Evolutionary conservation across 1,284 basidiomycete genomes (phyloP).

Genomic region (Ceratobasidium sp.): DNA sequence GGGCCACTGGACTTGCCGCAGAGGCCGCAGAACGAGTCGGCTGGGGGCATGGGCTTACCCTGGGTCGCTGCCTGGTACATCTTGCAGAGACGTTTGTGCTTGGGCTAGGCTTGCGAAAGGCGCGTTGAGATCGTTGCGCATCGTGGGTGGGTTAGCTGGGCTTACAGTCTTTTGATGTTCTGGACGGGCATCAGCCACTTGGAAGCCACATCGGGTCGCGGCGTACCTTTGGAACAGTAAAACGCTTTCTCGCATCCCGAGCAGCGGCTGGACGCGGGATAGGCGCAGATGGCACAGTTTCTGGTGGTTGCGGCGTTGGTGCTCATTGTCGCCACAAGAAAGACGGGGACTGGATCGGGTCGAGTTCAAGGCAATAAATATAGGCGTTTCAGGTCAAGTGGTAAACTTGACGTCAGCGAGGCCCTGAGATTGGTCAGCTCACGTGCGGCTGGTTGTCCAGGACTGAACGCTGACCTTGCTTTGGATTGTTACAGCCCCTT

Average conservation of each 20-base stretch:
- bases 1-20: neutral
- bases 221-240: constrained; percentile 8
- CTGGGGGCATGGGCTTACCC: neutral
- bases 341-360: neutral
- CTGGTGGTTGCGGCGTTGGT: neutral
- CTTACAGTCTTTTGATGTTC: constrained; percentile 8
- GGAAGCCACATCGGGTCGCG: neutral
- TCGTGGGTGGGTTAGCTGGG: neutral
- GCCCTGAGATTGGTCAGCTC: no score
- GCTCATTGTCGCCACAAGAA: neutral
- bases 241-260: constrained; percentile 13
- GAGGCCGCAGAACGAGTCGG: constrained; percentile 7
- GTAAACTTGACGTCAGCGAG: no score
- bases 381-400: no score
- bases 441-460: no score
- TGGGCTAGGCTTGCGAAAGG: neutral
- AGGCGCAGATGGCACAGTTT: neutral
- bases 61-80: constrained; percentile 2
- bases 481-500: no score
- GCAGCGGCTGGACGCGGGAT: constrained; percentile 5
- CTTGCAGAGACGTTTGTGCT: constrained; percentile 22
- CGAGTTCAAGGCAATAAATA: no score
- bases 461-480: no score
- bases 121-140: no score
- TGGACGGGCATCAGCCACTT: neutral